Evolutionary conservation across 306 rosid species (phyloP).

Genomic region (Luffa acutangula): DNA sequence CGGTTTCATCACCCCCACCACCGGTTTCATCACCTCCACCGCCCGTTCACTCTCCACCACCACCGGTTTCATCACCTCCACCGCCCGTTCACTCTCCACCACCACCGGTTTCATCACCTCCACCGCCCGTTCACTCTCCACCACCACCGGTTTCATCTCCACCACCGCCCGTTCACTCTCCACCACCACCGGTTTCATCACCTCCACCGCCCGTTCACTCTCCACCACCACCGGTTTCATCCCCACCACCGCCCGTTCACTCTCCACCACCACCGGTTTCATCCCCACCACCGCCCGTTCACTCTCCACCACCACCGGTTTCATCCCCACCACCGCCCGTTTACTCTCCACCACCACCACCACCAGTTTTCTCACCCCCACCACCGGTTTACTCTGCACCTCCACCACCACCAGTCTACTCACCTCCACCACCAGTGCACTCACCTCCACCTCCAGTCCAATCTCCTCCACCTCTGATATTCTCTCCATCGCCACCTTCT

Average conservation of each 20-base stretch:
- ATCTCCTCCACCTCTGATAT: neutral
- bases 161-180: slow-evolving; percentile 11
- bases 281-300: neutral
- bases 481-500: neutral
- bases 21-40: too few species aligned
- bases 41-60: too few species aligned
- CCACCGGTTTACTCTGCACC: neutral
- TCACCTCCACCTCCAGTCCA: slow-evolving; percentile 2
- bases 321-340: neutral
- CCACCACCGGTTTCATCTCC: neutral
- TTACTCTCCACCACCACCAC: neutral
- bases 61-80: too few species aligned
- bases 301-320: neutral
- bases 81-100: too few species aligned
- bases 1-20: too few species aligned
- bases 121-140: neutral
- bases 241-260: neutral
- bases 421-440: neutral
- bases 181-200: slow-evolving; percentile 6
- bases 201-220: neutral
- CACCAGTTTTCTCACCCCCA: neutral
- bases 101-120: too few species aligned
- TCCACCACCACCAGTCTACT: neutral
- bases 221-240: neutral
- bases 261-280: neutral